Evolutionary conservation across 306 rosid species (phyloP).

Genomic region (Bauhinia variegata): DNA sequence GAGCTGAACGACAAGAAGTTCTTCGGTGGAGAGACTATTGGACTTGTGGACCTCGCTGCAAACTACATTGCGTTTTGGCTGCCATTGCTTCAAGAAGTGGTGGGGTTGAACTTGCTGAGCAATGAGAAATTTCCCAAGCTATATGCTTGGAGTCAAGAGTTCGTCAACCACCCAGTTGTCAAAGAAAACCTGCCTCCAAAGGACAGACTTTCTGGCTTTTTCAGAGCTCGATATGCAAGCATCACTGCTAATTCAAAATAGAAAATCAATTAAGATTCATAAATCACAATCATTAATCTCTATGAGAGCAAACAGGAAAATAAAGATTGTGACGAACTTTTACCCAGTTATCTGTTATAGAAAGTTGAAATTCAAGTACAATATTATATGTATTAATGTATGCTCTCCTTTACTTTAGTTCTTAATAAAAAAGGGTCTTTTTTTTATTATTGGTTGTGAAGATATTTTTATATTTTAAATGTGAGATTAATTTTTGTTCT

Average conservation of each 20-base stretch:
- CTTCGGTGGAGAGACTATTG: constrained; percentile 49
- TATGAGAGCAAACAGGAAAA: too few relatives aligned
- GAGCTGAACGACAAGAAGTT: constrained; percentile 42
- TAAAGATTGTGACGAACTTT: too few relatives aligned
- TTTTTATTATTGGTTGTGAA: too few relatives aligned
- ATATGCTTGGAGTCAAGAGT: constrained; percentile 36
- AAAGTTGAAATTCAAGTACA: too few relatives aligned
- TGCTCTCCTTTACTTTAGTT: too few relatives aligned
- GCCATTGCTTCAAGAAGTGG: constrained; percentile 27
- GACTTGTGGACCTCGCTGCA: constrained; percentile 45
- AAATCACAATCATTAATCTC: too few relatives aligned
- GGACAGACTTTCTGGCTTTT: constrained; percentile 19
- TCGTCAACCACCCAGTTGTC: constrained; percentile 17
- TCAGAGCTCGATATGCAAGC: neutral
- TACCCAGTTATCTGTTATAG: too few relatives aligned
- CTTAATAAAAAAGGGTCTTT: too few relatives aligned
- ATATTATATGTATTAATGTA: too few relatives aligned
- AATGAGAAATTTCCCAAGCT: constrained; percentile 34
- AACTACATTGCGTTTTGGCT: constrained; percentile 39
- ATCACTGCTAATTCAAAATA: constrained; percentile 20
- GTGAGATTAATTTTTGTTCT: too few relatives aligned
- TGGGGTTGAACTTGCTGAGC: constrained; percentile 31
- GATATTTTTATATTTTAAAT: too few relatives aligned
- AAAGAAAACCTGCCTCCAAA: constrained; percentile 33
- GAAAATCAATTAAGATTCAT: neutral